Percentiles rank a stretch among this genome's conserved stretches.
Conservation (phyloP, 495 filamentous ascomycete genomes). For the Gamarada debralockiae region DNA sequence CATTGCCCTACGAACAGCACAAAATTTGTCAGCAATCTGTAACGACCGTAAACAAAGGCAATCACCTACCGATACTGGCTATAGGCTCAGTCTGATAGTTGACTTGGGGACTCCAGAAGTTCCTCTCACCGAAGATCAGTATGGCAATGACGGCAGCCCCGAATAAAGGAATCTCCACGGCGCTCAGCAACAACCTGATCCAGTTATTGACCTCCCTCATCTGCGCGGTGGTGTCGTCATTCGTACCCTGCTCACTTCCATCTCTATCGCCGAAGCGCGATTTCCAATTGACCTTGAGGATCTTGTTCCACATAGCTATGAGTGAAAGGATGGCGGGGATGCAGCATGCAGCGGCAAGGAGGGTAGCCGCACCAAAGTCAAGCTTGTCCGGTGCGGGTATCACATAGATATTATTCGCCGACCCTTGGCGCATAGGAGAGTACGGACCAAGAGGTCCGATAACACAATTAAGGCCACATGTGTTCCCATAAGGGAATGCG, state of each 20-base stretch:
- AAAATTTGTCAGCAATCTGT: slow-evolving; percentile 13
- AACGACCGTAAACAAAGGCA: background rate
- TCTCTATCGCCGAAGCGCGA: slow-evolving; percentile 29
- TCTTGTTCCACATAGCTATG: slow-evolving; percentile 55
- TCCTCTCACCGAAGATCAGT: slow-evolving; percentile 51
- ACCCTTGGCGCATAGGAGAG: slow-evolving; percentile 43
- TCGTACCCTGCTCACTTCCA: slow-evolving; percentile 38
- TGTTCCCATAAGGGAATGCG: slow-evolving; percentile 35
- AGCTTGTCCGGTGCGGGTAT: slow-evolving; percentile 47
- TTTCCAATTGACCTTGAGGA: slow-evolving; percentile 53
- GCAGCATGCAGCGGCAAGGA: slow-evolving; percentile 55
- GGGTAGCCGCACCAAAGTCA: slow-evolving; percentile 48
- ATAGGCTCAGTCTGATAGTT: slow-evolving; percentile 53
- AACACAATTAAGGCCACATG: slow-evolving; percentile 41
- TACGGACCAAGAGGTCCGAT: slow-evolving; percentile 34
- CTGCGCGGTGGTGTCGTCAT: slow-evolving; percentile 44
- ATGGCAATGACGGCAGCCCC: slow-evolving; percentile 49
- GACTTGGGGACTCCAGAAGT: slow-evolving; percentile 51
- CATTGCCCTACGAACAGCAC: slow-evolving; percentile 46
- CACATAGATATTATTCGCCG: slow-evolving; percentile 51
- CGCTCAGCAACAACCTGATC: slow-evolving; percentile 40
- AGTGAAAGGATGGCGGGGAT: slow-evolving; percentile 55
- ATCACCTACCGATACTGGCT: slow-evolving; percentile 44
- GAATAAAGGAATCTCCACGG: slow-evolving; percentile 51
- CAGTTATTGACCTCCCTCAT: slow-evolving; percentile 44